These are phyloP conservation scores for Blastosporella zonata DNA, from an alignment of 1,284 basidiomycete species.

Conservation along the genomic window DNA sequence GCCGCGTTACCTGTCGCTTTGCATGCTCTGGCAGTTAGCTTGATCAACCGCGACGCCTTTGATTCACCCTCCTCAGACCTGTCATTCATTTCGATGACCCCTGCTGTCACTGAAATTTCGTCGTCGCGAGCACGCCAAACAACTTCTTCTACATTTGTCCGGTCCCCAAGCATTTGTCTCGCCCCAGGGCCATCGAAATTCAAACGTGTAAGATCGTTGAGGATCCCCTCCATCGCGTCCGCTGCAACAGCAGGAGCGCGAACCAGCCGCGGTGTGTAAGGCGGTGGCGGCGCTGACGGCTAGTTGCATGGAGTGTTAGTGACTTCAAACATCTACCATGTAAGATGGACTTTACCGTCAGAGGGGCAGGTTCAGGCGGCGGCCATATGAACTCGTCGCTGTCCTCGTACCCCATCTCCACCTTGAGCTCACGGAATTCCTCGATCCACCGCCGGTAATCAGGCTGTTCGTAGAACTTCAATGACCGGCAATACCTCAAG, in stretches of 20 bases:
- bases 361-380: slow-evolving; percentile 48
- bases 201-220: slow-evolving; percentile 56
- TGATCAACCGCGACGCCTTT: slow-evolving; percentile 55
- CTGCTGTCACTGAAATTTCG: slow-evolving; percentile 14
- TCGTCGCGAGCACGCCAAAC: slow-evolving; percentile 32
- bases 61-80: slow-evolving; percentile 38
- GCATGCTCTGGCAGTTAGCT: slow-evolving; percentile 40
- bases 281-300: not conserved
- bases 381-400: slow-evolving; percentile 70
- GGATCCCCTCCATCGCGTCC: slow-evolving; percentile 49
- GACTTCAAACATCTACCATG: not conserved
- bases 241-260: slow-evolving; percentile 26
- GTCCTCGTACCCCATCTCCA: slow-evolving; percentile 54
- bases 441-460: slow-evolving; percentile 63
- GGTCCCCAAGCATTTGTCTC: slow-evolving; percentile 48
- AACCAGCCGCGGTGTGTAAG: slow-evolving; percentile 27
- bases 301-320: not conserved
- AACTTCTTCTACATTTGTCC: slow-evolving; percentile 41
- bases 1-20: slow-evolving; percentile 51
- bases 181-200: slow-evolving; percentile 39
- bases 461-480: slow-evolving; percentile 64
- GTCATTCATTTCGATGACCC: slow-evolving; percentile 48
- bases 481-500: slow-evolving; percentile 61
- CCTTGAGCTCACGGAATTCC: slow-evolving; percentile 56
- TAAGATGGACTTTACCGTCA: slow-evolving; percentile 18